Conservation (phyloP, 2,329 filamentous ascomycete species). For the Trichothecium sympodiale region DNA sequence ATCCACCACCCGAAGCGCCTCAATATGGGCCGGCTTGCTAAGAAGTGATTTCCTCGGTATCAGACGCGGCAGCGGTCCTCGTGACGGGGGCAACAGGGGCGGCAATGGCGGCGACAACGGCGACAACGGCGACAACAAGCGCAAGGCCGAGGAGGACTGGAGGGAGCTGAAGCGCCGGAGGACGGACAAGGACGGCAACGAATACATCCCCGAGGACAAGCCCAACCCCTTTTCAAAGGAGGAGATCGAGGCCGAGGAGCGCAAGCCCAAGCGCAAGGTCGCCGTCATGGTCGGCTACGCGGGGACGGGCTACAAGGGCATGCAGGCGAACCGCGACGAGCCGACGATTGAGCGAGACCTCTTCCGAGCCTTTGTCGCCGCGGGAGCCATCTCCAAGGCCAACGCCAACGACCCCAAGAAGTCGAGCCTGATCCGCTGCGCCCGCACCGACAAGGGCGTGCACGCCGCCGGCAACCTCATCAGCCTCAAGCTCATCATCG, state of each 20-base stretch:
- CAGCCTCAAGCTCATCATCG: conserved; percentile 88
- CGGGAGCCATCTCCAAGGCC: conserved; percentile 89
- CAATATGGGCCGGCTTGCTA: too few species aligned
- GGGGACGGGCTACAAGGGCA: conserved; percentile 91
- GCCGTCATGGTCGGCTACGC: conserved; percentile 93
- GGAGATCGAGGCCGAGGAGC: conserved; percentile 78
- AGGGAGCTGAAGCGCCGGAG: conserved; percentile 31
- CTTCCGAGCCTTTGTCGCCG: conserved; percentile 82
- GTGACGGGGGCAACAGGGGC: background rate
- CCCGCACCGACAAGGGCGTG: conserved; percentile 93
- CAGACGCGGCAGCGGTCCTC: background rate
- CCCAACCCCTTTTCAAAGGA: conserved; percentile 52
- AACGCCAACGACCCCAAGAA: conserved; percentile 97
- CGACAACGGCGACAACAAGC: conserved; percentile 29
- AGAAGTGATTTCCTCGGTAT: too few species aligned
- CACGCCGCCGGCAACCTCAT: conserved; percentile 94
- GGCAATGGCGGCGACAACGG: conserved; percentile 4
- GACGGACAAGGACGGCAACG: conserved; percentile 22
- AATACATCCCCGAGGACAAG: conserved; percentile 15
- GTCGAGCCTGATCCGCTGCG: conserved; percentile 85
- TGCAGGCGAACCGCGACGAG: conserved; percentile 76
- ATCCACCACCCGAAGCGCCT: too few species aligned
- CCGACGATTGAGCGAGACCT: conserved; percentile 95
- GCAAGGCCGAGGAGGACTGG: conserved; percentile 26
- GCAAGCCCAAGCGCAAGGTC: conserved; percentile 89